Base-by-base conservation (phyloP, 177 flowering plant species). In the Vitis hybrid region DNA sequence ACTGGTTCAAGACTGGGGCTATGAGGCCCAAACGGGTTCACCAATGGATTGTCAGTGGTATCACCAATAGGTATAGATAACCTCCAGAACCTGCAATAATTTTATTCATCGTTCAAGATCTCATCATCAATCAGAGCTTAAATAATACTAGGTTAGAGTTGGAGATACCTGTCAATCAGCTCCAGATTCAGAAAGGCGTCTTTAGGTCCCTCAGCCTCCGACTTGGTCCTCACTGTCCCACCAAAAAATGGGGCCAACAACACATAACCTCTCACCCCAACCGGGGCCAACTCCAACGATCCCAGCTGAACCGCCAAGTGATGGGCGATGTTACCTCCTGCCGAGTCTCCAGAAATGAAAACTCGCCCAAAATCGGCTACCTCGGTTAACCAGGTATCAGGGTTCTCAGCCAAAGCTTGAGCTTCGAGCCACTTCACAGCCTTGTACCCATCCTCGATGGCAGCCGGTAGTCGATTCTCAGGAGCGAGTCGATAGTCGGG, bases 401-500 rank as follows among this genome's bases (percentile, higher is more conserved):
- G 76, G 64, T 78, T 72, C 66, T 73, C 78, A 0, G 85, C 67
- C 62, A 64, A 63, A 1, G 89, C 91, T 72, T 90, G 91, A n/a
- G 54, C 83, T 40, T 78, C 81, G n/a, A 92, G 87, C 97, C 97
- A 92, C 60, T 77, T 70, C 58, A 92, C 66, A 4, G 95, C 86
- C 60, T 21, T 57, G 68, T 72, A 75, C 6, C 87, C 87, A 40
- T 92, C 97, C 3, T 92, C 89, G 2, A 90, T 81, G 5, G 95
- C 97, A 0, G 93, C 89, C 0, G 93, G 92, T 58, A 92, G 90
- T 46, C 91, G 75, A 73, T 82, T 75, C 81, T 92, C 97, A 2
- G 97, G 95, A 1, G 92, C 91, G 18, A 90, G 80, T 19, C 97
- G 83, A 58, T 92, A 90, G 81, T 92, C 93, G 0, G 95, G 97